phyloP scores from a whole-genome alignment of 2,329 filamentous ascomycete species.

The Diaporthe capsici region DNA sequence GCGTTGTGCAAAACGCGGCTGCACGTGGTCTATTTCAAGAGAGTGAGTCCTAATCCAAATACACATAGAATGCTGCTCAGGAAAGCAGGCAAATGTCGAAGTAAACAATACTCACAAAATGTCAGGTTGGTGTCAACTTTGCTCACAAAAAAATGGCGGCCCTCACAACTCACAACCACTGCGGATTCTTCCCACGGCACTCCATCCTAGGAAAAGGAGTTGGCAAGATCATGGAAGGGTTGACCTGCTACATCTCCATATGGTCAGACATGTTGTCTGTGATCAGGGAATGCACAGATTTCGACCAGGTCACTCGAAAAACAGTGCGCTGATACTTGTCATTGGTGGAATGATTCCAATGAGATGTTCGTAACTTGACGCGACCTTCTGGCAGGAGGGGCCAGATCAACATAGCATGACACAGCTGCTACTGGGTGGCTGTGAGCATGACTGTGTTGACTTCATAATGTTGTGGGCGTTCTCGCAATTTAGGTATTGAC shows the following conservation, averaged over 20 bases:
- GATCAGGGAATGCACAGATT: slow-evolving; percentile 1
- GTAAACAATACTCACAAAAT: background rate
- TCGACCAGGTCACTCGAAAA: background rate
- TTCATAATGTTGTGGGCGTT: no score
- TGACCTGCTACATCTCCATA: background rate
- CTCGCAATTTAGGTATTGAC: background rate
- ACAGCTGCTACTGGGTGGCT: fast-evolving
- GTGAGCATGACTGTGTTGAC: background rate
- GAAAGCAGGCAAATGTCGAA: background rate
- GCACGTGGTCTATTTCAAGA: background rate
- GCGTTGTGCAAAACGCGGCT: no score
- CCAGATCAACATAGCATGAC: background rate
- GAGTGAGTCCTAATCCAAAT: background rate
- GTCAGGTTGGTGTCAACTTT: background rate
- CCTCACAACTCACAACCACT: background rate
- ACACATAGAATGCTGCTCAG: fast-evolving
- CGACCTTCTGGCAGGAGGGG: background rate
- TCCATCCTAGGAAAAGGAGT: background rate
- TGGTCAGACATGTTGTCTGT: slow-evolving; percentile 27
- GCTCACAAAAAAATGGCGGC: background rate
- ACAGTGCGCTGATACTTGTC: background rate
- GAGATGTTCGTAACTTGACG: no score
- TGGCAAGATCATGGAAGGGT: background rate
- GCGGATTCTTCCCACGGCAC: background rate
- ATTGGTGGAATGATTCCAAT: background rate